phyloP scores from a whole-genome alignment of 2,329 filamentous ascomycete species.

The Rhynchosporium agropyri region DNA sequence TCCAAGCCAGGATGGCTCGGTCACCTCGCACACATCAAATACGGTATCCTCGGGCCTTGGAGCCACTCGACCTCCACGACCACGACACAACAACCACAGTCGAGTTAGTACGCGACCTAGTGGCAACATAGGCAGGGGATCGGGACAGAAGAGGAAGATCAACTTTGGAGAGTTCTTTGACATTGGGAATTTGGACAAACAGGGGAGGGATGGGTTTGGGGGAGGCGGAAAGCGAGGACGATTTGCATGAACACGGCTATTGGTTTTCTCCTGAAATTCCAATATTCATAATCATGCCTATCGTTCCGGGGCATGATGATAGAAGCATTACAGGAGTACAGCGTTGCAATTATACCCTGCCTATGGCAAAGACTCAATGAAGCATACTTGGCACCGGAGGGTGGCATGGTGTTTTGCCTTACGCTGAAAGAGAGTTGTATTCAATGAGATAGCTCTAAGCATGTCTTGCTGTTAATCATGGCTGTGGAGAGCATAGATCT shows the following conservation, averaged over 20 bases:
- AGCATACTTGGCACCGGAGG: background rate
- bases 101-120: conserved; percentile 33
- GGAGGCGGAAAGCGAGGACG: conserved; percentile 43
- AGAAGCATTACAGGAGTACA: conserved; percentile 8
- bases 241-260: conserved; percentile 35
- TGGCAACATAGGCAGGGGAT: conserved; percentile 56
- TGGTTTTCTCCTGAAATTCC: background rate
- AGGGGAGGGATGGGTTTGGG: conserved; percentile 58
- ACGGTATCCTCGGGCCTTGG: conserved; percentile 34
- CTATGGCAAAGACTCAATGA: background rate
- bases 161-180: conserved; percentile 78
- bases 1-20: conserved; percentile 38
- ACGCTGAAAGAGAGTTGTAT: background rate
- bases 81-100: conserved; percentile 38
- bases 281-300: conserved; percentile 3
- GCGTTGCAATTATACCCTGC: conserved; percentile 9
- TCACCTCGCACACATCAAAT: conserved; percentile 31
- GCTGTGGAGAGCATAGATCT: conserved; percentile 1
- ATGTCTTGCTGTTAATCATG: background rate
- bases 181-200: conserved; percentile 59
- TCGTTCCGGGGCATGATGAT: background rate
- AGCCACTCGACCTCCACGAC: conserved; percentile 37
- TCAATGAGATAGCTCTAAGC: background rate
- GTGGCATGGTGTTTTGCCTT: background rate
- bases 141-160: conserved; percentile 73